Evolutionary conservation across 2,329 filamentous ascomycete species (phyloP).

Genomic region (Calonectria pseudoreteaudii): DNA sequence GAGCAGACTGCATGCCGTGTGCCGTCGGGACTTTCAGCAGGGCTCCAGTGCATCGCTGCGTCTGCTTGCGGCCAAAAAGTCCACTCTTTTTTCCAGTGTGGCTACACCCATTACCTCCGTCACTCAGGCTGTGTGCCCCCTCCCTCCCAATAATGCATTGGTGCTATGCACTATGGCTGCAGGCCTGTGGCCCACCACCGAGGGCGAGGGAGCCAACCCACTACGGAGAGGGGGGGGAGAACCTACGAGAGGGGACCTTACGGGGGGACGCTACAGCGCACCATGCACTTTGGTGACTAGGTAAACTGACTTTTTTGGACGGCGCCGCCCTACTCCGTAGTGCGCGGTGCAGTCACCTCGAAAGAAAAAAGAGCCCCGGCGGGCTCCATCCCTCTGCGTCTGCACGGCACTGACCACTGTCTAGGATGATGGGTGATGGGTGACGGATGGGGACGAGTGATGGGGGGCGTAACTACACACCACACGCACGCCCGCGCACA

Average conservation of each 20-base stretch:
- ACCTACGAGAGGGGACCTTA: not conserved
- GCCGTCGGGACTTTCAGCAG: slow-evolving; percentile 7
- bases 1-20: slow-evolving; percentile 10
- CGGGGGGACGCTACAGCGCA: slow-evolving; percentile 3
- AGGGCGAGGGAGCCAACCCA: slow-evolving; percentile 34
- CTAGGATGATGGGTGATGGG: slow-evolving; percentile 4
- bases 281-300: slow-evolving; percentile 8
- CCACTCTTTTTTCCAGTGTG: slow-evolving; percentile 11
- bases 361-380: slow-evolving; percentile 11
- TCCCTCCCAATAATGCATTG: slow-evolving; percentile 28
- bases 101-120: slow-evolving; percentile 18
- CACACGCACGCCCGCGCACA: not conserved
- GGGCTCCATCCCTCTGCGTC: slow-evolving; percentile 23
- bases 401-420: slow-evolving; percentile 21
- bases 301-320: slow-evolving; percentile 9
- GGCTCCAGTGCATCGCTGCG: slow-evolving; percentile 20
- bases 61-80: slow-evolving; percentile 22
- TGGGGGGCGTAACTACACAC: not conserved
- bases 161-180: slow-evolving; percentile 25
- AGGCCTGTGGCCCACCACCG: slow-evolving; percentile 36
- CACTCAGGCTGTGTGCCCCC: slow-evolving; percentile 28
- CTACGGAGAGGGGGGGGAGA: not conserved
- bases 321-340: slow-evolving; percentile 3
- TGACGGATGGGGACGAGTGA: not conserved
- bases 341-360: slow-evolving; percentile 1